Conservation (phyloP, 108 stramenopile genomes). For the Nannochloropsis gaditana region DNA sequence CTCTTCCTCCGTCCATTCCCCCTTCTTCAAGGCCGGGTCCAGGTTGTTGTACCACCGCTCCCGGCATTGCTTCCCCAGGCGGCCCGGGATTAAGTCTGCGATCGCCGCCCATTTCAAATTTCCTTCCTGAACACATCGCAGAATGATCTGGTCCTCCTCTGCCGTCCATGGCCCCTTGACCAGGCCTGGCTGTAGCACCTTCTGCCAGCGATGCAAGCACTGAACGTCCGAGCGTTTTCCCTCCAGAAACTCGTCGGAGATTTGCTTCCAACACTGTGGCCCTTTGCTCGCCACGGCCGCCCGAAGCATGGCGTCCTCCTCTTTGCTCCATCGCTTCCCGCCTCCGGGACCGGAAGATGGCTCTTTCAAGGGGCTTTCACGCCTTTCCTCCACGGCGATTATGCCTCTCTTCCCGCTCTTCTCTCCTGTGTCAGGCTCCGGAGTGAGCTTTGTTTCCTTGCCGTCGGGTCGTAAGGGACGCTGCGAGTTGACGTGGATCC, state of each 20-base stretch:
- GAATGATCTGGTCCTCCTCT: constrained; percentile 77
- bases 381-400: too few relatives aligned
- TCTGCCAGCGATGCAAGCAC: constrained; percentile 98
- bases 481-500: too few relatives aligned
- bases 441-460: too few relatives aligned
- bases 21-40: constrained; percentile 81
- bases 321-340: constrained; percentile 33
- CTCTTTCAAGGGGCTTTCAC: too few relatives aligned
- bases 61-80: constrained; percentile 61
- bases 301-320: constrained; percentile 34
- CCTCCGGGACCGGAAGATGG: background rate
- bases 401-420: too few relatives aligned
- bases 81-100: constrained; percentile 72
- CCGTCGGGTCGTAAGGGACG: too few relatives aligned
- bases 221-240: constrained; percentile 76
- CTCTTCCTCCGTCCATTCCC: constrained; percentile 90
- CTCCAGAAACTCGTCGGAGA: constrained; percentile 54
- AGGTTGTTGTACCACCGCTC: constrained; percentile 87
- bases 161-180: constrained; percentile 96
- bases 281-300: background rate
- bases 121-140: constrained; percentile 56
- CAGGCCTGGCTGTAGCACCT: constrained; percentile 91
- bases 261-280: constrained; percentile 26
- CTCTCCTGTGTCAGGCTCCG: too few relatives aligned
- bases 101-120: constrained; percentile 86